These are phyloP conservation scores for Aspergillus ochraceoroseus DNA, from an alignment of 2,329 filamentous ascomycete species.

Conservation along the genomic window DNA sequence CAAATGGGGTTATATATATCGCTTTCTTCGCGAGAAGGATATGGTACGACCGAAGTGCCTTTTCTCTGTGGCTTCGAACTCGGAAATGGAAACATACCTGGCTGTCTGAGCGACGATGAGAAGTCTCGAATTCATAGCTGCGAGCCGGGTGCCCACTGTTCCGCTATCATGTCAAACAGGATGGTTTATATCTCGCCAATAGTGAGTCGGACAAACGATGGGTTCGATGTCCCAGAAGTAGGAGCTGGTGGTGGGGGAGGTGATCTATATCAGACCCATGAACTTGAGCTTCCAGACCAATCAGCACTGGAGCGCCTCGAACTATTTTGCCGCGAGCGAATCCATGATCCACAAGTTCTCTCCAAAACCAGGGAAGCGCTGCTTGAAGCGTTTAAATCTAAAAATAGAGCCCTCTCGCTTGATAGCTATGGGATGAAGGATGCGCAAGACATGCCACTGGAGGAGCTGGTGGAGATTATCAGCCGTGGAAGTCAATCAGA, in stretches of 20 bases:
- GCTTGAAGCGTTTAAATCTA: conserved; percentile 31
- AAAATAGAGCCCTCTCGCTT: conserved; percentile 35
- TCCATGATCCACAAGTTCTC: conserved; percentile 28
- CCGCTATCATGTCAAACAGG: conserved; percentile 40
- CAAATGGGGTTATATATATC: conserved; percentile 68
- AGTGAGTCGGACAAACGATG: conserved; percentile 56
- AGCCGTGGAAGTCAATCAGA: conserved; percentile 25
- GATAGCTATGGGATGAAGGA: conserved; percentile 37
- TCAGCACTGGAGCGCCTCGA: conserved; percentile 51
- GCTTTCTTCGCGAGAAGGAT: conserved; percentile 44
- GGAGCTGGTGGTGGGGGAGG: conserved; percentile 75
- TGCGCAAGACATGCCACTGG: conserved; percentile 37
- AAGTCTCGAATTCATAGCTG: conserved; percentile 75
- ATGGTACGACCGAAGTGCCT: conserved; percentile 55
- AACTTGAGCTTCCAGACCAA: conserved; percentile 56
- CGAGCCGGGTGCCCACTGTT: conserved; percentile 59
- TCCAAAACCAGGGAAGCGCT: conserved; percentile 31
- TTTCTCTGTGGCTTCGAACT: conserved; percentile 67
- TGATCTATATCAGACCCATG: conserved; percentile 64
- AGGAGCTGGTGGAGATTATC: conserved; percentile 33
- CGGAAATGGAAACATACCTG: conserved; percentile 64
- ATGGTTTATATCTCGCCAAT: conserved; percentile 76
- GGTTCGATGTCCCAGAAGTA: conserved; percentile 63
- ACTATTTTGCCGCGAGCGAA: conserved; percentile 46
- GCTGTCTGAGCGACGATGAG: conserved; percentile 64